phyloP scores from a whole-genome alignment of 371 early-diverging fungal genomes.

The Rhizopus microsporus region DNA sequence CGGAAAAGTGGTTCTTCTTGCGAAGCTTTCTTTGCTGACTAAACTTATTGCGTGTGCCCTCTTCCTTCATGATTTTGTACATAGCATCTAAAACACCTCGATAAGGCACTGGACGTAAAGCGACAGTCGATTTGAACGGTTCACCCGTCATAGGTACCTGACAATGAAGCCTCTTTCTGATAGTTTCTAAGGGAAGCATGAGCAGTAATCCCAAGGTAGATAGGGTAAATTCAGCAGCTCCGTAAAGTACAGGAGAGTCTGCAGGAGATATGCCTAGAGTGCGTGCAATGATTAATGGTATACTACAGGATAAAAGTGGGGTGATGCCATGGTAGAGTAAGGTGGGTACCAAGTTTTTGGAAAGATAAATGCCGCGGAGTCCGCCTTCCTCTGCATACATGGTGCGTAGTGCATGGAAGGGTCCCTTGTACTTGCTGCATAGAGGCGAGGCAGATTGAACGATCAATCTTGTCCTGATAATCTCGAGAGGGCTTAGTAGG shows the following conservation, averaged over 20 bases:
- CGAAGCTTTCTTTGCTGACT: constrained; percentile 16
- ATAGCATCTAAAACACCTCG: constrained; percentile 80
- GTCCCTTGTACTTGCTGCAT: constrained; percentile 74
- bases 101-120: constrained; percentile 79
- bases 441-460: constrained; percentile 71
- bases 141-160: constrained; percentile 56
- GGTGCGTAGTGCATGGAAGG: constrained; percentile 67
- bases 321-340: constrained; percentile 72
- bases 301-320: constrained; percentile 70
- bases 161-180: constrained; percentile 80
- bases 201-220: constrained; percentile 70
- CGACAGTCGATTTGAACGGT: constrained; percentile 74
- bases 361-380: constrained; percentile 64
- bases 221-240: constrained; percentile 64
- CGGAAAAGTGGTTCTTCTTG: constrained; percentile 6
- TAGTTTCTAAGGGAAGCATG: constrained; percentile 86
- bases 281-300: constrained; percentile 72
- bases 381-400: constrained; percentile 84
- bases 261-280: constrained; percentile 61
- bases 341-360: constrained; percentile 72
- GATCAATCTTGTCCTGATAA: constrained; percentile 71
- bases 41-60: constrained; percentile 62
- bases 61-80: constrained; percentile 83
- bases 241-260: constrained; percentile 67
- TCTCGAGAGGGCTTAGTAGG: constrained; percentile 75